These are phyloP conservation scores for Luzula sylvatica DNA, from an alignment of 176 grass and related monocot genomes.

Conservation along the genomic window DNA sequence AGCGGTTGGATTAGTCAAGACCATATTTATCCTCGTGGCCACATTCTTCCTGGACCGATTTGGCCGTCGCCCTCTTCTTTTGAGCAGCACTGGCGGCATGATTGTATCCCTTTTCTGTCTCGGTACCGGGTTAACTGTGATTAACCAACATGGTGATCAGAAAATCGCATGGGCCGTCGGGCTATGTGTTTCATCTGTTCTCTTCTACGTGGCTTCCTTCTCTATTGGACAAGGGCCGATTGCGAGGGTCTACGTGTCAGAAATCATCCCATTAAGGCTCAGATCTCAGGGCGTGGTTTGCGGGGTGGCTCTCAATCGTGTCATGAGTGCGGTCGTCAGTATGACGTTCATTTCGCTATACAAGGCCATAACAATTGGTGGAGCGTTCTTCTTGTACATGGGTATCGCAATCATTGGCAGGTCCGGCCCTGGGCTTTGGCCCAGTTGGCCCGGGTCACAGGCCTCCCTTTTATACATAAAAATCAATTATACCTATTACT, in stretches of 20 bases:
- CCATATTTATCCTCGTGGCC: conserved; percentile 14
- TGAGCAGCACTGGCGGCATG: conserved; percentile 15
- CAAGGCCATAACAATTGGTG: conserved; percentile 17
- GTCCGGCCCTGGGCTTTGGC: too few species aligned
- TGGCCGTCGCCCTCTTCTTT: conserved; percentile 12
- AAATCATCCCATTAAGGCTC: conserved; percentile 19
- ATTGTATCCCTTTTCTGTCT: conserved; percentile 8
- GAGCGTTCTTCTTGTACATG: conserved; percentile 19
- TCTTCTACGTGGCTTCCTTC: conserved; percentile 18
- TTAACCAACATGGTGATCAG: background rate
- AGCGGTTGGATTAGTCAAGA: conserved; percentile 14
- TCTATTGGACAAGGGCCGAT: conserved; percentile 19
- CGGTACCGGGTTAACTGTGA: conserved; percentile 11
- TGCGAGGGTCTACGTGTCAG: conserved; percentile 17
- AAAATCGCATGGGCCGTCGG: conserved; percentile 13
- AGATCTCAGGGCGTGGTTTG: conserved; percentile 1
- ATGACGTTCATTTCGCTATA: conserved; percentile 25
- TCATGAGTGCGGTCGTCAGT: conserved; percentile 6
- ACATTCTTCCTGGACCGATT: conserved; percentile 6
- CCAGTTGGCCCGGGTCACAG: too few species aligned
- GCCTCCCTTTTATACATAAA: too few species aligned
- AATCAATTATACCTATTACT: too few species aligned
- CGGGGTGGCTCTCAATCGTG: conserved; percentile 14
- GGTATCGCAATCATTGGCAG: background rate
- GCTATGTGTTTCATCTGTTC: conserved; percentile 9